phyloP scores from a whole-genome alignment of 768 basidiomycete species.

The Steccherinum ochraceum region DNA sequence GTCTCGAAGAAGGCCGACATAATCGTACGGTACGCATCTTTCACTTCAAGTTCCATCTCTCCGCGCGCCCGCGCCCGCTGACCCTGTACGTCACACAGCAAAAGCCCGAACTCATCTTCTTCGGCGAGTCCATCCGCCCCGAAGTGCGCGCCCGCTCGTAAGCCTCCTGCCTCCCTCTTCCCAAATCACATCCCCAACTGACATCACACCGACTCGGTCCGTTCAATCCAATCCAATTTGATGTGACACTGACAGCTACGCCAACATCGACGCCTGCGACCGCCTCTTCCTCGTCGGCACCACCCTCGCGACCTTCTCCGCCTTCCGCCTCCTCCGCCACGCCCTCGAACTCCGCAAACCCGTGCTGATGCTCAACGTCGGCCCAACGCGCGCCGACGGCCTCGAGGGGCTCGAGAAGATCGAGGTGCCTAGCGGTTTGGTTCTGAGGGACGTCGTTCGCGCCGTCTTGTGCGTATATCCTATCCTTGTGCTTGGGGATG shows the following conservation, averaged over 20 bases:
- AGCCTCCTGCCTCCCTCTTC: constrained; percentile 17
- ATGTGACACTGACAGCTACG: constrained; percentile 43
- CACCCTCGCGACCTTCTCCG: constrained; percentile 89
- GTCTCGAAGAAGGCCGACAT: constrained; percentile 47
- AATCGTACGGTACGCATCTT: constrained; percentile 64
- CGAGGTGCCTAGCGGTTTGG: constrained; percentile 65
- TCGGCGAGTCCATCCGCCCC: constrained; percentile 80
- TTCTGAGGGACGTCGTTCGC: constrained; percentile 62
- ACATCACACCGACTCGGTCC: neutral
- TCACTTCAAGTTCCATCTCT: no score
- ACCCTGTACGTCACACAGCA: constrained; percentile 42
- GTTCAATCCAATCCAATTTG: neutral
- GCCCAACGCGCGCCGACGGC: constrained; percentile 81
- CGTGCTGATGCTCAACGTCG: constrained; percentile 78
- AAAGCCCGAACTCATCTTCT: constrained; percentile 83
- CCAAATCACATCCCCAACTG: neutral
- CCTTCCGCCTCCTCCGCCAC: constrained; percentile 80
- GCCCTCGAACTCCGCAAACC: constrained; percentile 73
- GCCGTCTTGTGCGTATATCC: constrained; percentile 48
- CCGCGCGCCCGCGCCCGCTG: no score
- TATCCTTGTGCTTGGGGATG: neutral
- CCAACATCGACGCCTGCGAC: constrained; percentile 52
- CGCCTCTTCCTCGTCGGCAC: constrained; percentile 81
- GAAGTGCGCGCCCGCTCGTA: constrained; percentile 68
- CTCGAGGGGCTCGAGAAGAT: constrained; percentile 69